Evolutionary conservation across 306 rosid genomes (phyloP).

Genomic region (Lathyrus tuberosus): DNA sequence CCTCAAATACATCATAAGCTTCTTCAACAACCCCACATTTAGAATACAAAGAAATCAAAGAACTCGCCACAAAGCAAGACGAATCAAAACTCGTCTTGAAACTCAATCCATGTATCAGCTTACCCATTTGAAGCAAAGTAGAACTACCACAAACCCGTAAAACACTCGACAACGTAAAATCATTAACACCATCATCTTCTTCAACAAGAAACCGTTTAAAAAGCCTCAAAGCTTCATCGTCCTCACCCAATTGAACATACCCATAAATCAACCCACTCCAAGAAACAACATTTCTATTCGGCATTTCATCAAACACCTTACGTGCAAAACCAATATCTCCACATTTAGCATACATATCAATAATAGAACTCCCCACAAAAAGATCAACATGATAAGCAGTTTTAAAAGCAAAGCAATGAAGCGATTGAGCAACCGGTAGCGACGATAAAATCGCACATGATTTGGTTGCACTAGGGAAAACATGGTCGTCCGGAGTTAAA

Average conservation of each 20-base stretch:
- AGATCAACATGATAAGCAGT: slow-evolving; percentile 6
- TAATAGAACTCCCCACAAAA: slow-evolving; percentile 72
- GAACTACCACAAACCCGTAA: slow-evolving; percentile 67
- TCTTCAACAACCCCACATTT: slow-evolving; percentile 79
- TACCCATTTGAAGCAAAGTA: slow-evolving; percentile 76
- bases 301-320: slow-evolving; percentile 73
- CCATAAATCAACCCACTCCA: slow-evolving; percentile 92
- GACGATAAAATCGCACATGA: slow-evolving; percentile 52
- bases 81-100: slow-evolving; percentile 71
- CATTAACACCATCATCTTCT: slow-evolving; percentile 59
- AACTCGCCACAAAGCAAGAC: slow-evolving; percentile 78
- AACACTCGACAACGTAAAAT: slow-evolving; percentile 82
- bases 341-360: slow-evolving; percentile 76
- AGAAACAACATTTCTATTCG: slow-evolving; percentile 71
- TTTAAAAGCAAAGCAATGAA: slow-evolving; percentile 39
- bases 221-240: slow-evolving; percentile 64
- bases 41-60: slow-evolving; percentile 73
- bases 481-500: slow-evolving; percentile 64
- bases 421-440: neutral
- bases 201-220: slow-evolving; percentile 60
- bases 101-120: slow-evolving; percentile 70
- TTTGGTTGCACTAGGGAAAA: slow-evolving; percentile 69
- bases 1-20: slow-evolving; percentile 67
- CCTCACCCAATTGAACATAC: slow-evolving; percentile 62
- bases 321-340: slow-evolving; percentile 53